phyloP scores from a whole-genome alignment of 441 rosid genomes.

The Populus hybrid region DNA sequence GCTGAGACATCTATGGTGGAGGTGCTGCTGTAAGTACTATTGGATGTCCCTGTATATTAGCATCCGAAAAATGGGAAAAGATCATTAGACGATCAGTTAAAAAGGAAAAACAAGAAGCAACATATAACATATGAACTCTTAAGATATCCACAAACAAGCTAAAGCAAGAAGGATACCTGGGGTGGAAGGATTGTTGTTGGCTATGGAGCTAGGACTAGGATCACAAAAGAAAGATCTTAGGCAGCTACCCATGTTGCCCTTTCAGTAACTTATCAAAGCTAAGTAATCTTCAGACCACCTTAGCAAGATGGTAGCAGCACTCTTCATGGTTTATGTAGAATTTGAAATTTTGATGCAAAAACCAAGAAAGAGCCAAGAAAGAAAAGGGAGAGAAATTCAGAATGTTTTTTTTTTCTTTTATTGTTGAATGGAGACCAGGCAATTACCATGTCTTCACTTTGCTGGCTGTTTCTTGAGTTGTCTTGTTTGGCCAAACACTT shows the following conservation, averaged over 20 bases:
- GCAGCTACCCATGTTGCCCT: too few relatives aligned
- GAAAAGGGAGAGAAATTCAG: not conserved
- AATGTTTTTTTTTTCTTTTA: too few relatives aligned
- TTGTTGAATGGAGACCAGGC: too few relatives aligned
- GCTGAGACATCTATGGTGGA: conserved; percentile 10
- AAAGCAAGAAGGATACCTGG: conserved; percentile 23
- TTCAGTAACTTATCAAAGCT: not conserved
- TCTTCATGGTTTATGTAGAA: not conserved
- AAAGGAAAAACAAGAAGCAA: not conserved
- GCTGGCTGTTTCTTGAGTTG: not conserved
- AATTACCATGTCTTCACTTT: not conserved
- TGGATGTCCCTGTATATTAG: conserved; percentile 25
- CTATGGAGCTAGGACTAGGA: conserved; percentile 9
- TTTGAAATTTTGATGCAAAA: not conserved
- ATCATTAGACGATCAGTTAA: not conserved
- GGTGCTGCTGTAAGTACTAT: conserved; percentile 10
- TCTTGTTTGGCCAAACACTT: not conserved
- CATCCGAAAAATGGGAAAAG: not conserved
- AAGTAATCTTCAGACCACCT: not conserved
- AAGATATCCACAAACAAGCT: not conserved
- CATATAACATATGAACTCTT: not conserved
- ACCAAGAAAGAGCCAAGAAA: not conserved
- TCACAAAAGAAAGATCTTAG: not conserved
- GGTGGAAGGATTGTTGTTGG: conserved; percentile 12
- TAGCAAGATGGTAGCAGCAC: not conserved